A percentile compares a stretch with the other conserved stretches of the same genome.
phyloP scores from a whole-genome alignment of 352 stramenopile species.

The Thalassiosira oceanica region DNA sequence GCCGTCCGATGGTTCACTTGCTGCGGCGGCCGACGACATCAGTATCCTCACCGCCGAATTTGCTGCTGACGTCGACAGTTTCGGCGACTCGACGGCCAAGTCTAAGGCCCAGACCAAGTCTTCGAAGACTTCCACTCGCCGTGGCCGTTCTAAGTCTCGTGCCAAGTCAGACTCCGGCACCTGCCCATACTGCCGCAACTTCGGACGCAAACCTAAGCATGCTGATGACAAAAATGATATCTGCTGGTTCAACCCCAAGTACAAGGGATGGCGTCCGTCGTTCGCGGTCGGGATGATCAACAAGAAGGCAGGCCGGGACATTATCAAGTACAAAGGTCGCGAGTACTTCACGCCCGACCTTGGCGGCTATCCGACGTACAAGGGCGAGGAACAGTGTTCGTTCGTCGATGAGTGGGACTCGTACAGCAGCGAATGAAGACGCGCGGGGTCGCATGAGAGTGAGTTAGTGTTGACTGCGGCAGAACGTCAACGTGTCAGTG shows the following conservation, averaged over 20 bases:
- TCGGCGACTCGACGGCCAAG: background rate
- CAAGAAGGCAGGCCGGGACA: no score
- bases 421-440: conserved; percentile 1
- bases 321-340: conserved; percentile 10
- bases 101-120: background rate
- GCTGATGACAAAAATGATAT: background rate
- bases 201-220: conserved; percentile 2
- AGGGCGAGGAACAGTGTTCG: conserved; percentile 1
- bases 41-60: background rate
- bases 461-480: no score
- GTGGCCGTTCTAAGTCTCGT: background rate
- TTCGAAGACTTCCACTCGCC: background rate
- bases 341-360: background rate
- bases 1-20: background rate
- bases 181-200: conserved; percentile 17
- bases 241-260: conserved; percentile 24
- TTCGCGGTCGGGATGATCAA: conserved; percentile 7
- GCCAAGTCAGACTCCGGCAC: background rate
- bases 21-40: background rate
- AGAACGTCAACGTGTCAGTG: no score
- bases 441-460: background rate
- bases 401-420: background rate
- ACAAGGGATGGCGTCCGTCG: conserved; percentile 3
- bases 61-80: background rate
- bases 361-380: background rate